phyloP scores from a whole-genome alignment of 768 basidiomycete genomes.

The Trametes gibbosa region DNA sequence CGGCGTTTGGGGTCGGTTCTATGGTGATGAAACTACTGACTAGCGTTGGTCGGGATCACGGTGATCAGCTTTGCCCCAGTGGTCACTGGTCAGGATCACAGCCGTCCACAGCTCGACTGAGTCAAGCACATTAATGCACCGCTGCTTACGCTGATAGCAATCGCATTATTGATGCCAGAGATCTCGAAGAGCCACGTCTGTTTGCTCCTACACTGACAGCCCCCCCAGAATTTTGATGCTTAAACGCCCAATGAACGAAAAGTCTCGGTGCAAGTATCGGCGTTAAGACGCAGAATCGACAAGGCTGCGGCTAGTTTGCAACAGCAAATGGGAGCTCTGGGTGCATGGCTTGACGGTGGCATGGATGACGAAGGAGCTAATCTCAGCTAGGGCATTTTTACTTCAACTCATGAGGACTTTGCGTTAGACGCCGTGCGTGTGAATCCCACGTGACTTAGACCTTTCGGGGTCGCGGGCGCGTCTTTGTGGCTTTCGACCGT shows the following conservation, averaged over 20 bases:
- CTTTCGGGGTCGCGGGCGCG: slow-evolving; percentile 17
- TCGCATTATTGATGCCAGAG: no score
- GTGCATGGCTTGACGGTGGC: no score
- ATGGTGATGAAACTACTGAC: slow-evolving; percentile 2
- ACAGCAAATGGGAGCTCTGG: no score
- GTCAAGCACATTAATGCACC: neutral
- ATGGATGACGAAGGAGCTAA: no score
- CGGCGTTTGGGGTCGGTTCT: neutral
- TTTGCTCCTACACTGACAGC: no score
- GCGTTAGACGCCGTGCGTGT: neutral
- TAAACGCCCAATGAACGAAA: neutral
- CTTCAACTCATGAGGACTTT: no score
- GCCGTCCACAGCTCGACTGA: slow-evolving; percentile 5
- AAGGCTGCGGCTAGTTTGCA: no score
- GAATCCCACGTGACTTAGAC: neutral
- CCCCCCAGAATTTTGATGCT: no score
- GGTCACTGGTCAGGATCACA: slow-evolving; percentile 3
- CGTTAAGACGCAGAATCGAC: no score
- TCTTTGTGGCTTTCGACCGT: slow-evolving; percentile 14
- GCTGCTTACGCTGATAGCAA: neutral
- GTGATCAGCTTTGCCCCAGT: neutral
- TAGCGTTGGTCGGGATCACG: neutral
- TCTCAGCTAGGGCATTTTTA: no score
- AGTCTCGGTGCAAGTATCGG: no score
- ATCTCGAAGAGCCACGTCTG: no score